phyloP scores from a whole-genome alignment of 106 monocot genomes.

The Xerophyta viscosa region DNA sequence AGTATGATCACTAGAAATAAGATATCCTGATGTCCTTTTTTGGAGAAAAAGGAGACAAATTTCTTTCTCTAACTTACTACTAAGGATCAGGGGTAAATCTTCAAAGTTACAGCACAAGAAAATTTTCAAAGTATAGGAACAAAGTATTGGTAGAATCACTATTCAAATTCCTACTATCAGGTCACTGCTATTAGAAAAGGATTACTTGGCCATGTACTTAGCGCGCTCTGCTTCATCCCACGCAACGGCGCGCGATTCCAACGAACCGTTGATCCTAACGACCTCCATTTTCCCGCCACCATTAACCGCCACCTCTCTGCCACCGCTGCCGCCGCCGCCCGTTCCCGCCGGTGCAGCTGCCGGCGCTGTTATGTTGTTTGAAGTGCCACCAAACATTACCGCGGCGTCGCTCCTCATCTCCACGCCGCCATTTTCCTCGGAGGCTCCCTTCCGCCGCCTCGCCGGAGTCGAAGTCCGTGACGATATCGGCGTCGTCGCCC shows the following conservation, averaged over 20 bases:
- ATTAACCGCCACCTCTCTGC: constrained; percentile 6
- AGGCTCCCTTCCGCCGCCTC: constrained; percentile 16
- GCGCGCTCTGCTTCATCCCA: constrained; percentile 79
- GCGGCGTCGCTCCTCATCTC: constrained; percentile 30
- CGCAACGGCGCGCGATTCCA: constrained; percentile 58
- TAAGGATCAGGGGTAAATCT: too few relatives aligned
- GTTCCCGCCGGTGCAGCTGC: constrained; percentile 3
- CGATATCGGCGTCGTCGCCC: constrained; percentile 48
- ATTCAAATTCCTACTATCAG: too few relatives aligned
- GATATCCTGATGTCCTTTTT: too few relatives aligned
- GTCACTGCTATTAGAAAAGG: not conserved
- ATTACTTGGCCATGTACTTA: constrained; percentile 69
- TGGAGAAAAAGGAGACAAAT: too few relatives aligned
- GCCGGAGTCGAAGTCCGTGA: constrained; percentile 61
- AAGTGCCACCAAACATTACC: constrained; percentile 5
- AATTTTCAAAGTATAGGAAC: too few relatives aligned
- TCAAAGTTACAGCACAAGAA: too few relatives aligned
- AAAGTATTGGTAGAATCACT: too few relatives aligned
- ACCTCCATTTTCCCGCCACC: not conserved
- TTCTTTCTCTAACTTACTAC: too few relatives aligned
- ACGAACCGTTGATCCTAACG: constrained; percentile 14
- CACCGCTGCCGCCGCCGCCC: constrained; percentile 8
- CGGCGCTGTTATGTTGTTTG: too few relatives aligned
- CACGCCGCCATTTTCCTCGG: constrained; percentile 8
- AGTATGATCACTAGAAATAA: too few relatives aligned